Base-by-base conservation (phyloP, 2,329 filamentous ascomycete species). In the Decorospora gaudefroyi region DNA sequence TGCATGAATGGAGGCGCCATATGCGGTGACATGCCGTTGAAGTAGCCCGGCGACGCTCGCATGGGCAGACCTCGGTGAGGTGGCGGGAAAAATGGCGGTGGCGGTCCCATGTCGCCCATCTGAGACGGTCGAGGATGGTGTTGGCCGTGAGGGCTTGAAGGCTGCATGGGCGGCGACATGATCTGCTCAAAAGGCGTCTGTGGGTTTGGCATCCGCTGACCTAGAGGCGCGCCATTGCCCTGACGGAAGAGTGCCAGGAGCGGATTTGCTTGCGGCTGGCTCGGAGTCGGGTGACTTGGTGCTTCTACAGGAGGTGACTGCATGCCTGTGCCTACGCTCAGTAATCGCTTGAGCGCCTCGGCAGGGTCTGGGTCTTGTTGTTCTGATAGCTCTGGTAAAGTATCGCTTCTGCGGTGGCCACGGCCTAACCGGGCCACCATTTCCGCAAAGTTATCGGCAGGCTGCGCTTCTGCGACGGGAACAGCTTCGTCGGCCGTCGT, bases 171-270 rank as follows among this genome's bases (percentile, higher is more conserved):
- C 17, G 78, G 74, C 4, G 67, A 63, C 36, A 75, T 69, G 12
- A 75, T 73, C 49, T 82, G 79, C 10, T 86, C 80, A 21, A 80
- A 65, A 6, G 82, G 78, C 4, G 80, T 81, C 26, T 46, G 56
- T 3, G 69, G 69, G 6, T 53, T 28, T 6, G 49, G 44, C 15
- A 34, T 32, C 17, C 48, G 47, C 6, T 52, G 43, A 11, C 46
- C 43, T 31, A 42, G 42, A 28, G 51, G 48, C 34, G 49, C 49
- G 37, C 45, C 57, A 49, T 47, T 59, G 23, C 49, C 64, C 31
- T 55, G 71, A 50, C 50, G 72, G 28, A 86, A 71, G 52, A 86
- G 72, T 11, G 79, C 76, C 38, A 86, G 69, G 32, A 86, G 72
- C 23, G 76, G 76, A 57, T 76, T 78, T 21, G 53, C 27, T 26